Evolutionary conservation across 345 rosid species (phyloP).

Genomic region (Rhodamnia rubescens): DNA sequence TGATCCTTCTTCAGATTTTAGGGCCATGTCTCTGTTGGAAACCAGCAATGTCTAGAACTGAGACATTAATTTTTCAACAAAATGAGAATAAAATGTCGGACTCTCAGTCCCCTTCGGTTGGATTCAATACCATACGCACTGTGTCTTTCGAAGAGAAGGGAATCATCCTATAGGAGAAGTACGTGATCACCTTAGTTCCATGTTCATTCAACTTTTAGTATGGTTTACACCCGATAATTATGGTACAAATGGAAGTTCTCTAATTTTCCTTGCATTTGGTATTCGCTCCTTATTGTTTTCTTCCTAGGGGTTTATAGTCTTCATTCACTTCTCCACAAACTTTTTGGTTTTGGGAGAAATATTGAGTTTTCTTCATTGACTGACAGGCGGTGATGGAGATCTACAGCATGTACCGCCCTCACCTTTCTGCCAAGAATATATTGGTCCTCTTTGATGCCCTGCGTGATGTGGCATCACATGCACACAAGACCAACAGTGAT

Average conservation of each 20-base stretch:
- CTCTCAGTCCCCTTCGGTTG: not conserved
- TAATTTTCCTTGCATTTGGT: not conserved
- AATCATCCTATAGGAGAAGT: not conserved
- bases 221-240: not conserved
- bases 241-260: not conserved
- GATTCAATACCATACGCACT: not conserved
- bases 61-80: not conserved
- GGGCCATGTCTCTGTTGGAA: not conserved
- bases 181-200: not conserved
- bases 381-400: slow-evolving; percentile 94
- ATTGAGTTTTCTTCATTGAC: slow-evolving; percentile 1
- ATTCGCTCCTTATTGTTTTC: not conserved
- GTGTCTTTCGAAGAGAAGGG: not conserved
- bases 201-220: not conserved
- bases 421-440: slow-evolving; percentile 61
- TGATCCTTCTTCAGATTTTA: not conserved
- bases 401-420: slow-evolving; percentile 69
- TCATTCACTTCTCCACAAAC: not conserved
- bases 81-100: not conserved
- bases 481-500: slow-evolving; percentile 63
- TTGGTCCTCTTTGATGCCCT: slow-evolving; percentile 75
- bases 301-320: not conserved
- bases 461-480: slow-evolving; percentile 72
- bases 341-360: not conserved
- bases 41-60: not conserved